Base-by-base conservation (phyloP, 495 filamentous ascomycete genomes). In the Pyrenula massariospora region DNA sequence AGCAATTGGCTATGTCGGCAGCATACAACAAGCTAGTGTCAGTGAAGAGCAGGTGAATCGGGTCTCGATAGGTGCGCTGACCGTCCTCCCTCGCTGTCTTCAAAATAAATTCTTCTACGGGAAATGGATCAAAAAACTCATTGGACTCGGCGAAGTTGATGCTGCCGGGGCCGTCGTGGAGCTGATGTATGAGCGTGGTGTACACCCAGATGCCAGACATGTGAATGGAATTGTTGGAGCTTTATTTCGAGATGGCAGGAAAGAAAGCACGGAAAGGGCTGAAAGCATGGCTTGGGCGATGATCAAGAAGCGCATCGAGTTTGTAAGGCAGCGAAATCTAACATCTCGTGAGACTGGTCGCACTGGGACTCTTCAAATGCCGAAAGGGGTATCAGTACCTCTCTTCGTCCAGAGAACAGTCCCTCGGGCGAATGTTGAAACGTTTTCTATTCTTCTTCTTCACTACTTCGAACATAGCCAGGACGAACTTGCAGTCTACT, bases 31-130 rank as follows among this genome's bases (percentile, higher is more conserved):
- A 21, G 69, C 69, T 2, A 74, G 68, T 50, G 73, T 77, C 57
- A 70, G 68, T 2, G 70, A 76, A 50, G 49, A 66, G 12, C 70
- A 77, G 48, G 63, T 82, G 5, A 77, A 77, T 56, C 78, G 71
- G 58, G 68, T 80, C 1, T 78, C 79, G 2, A 62, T 79, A 12
- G 71, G 74, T 0, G 72, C 70, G 22, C 64, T 84, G 19, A 77
- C 74, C 8, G 62, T 74, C 48, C 63, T 89, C 20, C 86, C 87
- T 5, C 70, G 77, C 10, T 70, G 69, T 23, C 80, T 87, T 53
- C 80, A 85, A 53, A 90, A 88, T 62, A 82, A 86, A 48, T 90
- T 86, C 68, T 91, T 91, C 67, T 84, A 85, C 59, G 87, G 84
- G 12, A 88, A 82, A 60, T 91, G 86, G 87, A 75, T 90, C 63